phyloP scores from a whole-genome alignment of 2,329 filamentous ascomycete species.

The Neopestalotiopsis rosae region DNA sequence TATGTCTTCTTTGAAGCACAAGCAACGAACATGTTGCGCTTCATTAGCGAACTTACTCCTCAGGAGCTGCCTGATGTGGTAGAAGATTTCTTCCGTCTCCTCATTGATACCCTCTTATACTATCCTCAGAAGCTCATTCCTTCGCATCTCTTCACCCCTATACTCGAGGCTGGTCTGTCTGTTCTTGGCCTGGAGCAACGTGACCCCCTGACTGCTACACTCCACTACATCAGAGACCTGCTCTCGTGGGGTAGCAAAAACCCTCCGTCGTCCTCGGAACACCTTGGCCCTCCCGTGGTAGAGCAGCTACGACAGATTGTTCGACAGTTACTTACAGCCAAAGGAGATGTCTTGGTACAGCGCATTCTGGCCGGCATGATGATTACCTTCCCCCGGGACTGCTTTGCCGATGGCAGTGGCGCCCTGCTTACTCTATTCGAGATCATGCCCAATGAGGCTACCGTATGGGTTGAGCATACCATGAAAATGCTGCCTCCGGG shows the following conservation, averaged over 20 bases:
- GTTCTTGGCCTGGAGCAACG: slow-evolving; percentile 88
- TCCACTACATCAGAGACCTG: slow-evolving; percentile 92
- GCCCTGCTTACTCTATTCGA: slow-evolving; percentile 91
- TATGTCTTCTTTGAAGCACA: slow-evolving; percentile 96
- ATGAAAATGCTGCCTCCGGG: slow-evolving; percentile 83
- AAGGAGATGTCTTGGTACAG: slow-evolving; percentile 82
- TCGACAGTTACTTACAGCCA: slow-evolving; percentile 69
- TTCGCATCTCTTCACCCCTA: slow-evolving; percentile 78
- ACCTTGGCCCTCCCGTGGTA: slow-evolving; percentile 62
- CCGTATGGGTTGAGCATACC: slow-evolving; percentile 82
- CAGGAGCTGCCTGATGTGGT: slow-evolving; percentile 82
- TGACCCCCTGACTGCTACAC: slow-evolving; percentile 86
- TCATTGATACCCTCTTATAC: slow-evolving; percentile 90
- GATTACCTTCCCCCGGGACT: slow-evolving; percentile 96
- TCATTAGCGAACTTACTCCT: slow-evolving; percentile 81
- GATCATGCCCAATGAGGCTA: slow-evolving; percentile 79
- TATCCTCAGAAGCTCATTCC: slow-evolving; percentile 85
- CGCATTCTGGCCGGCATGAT: slow-evolving; percentile 97
- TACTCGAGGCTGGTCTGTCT: slow-evolving; percentile 86
- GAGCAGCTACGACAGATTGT: slow-evolving; percentile 75
- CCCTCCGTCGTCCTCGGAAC: slow-evolving; percentile 63
- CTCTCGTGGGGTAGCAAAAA: slow-evolving; percentile 86
- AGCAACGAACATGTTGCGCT: slow-evolving; percentile 85
- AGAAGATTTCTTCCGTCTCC: slow-evolving; percentile 94
- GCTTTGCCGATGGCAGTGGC: slow-evolving; percentile 91